Base-by-base conservation (phyloP, 1,284 basidiomycete genomes). In the Coniophora puteana region DNA sequence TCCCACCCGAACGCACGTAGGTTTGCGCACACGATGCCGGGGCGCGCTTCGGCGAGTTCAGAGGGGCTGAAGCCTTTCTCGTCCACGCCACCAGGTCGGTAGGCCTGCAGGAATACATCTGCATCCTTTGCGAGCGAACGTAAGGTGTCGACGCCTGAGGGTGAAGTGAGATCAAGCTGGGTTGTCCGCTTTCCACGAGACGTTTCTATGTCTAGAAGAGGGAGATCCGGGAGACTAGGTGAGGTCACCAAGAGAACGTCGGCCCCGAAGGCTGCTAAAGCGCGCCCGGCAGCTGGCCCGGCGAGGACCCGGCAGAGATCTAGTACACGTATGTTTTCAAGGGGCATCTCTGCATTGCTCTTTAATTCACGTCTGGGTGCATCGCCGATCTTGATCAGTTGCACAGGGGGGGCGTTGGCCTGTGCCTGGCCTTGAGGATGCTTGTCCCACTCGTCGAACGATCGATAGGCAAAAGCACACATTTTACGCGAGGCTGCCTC, bases 21-120 rank as follows among this genome's bases (percentile, higher is more conserved):
- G 46, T 69, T 79, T 0, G 80, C 80, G 45, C 71, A 77, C 1
- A 84, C 66, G 22, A 83, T 71, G 0, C 78, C 78, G 1, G 76
- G 73, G 4, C 67, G 64, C 22, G 68, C 36, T 11, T 51, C 46
- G 0, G 63, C 63, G 3, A 78, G 60, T 6, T 72, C 66, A 8
- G 62, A 49, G 0, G 66, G 52, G 0, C 75, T 70, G 48, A 81
- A 80, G 0, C 77, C 78, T 44, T 74, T 76, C 4, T 50, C 58
- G 5, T 58, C 56, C n/a, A 83, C 55, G 0, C 71, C 71, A 0
- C 72, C 72, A 0, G 80, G 80, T 11, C 80, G 68, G 55, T 84
- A 85, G 0, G 76, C 71, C 52, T 86, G 82, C n/a, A 84, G 55
- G 51, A 85, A 79, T 4, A 85, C 75, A 51, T 84, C 78, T 0